Percentiles rank a stretch among this genome's conserved stretches.
These are phyloP conservation scores for Anacardium occidentale DNA, from an alignment of 345 rosid species.

Conservation along the genomic window DNA sequence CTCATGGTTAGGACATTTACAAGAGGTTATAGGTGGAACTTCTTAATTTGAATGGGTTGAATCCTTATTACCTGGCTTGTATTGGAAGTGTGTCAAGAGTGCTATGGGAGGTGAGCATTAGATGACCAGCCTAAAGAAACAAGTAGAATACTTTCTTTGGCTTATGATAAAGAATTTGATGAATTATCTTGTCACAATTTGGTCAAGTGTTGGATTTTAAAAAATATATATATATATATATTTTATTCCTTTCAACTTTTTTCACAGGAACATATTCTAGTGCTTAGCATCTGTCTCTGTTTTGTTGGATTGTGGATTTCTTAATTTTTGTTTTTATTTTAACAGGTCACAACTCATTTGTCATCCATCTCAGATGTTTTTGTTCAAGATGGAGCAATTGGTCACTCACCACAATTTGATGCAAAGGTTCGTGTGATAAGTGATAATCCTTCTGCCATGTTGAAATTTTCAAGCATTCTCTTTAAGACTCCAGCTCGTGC, in stretches of 20 bases:
- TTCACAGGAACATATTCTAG: neutral
- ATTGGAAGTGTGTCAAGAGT: neutral
- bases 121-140: neutral
- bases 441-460: conserved; percentile 35
- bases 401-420: conserved; percentile 24
- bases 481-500: conserved; percentile 34
- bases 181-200: neutral
- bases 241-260: conserved; percentile 6
- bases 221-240: too few relatives aligned
- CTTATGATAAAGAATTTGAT: neutral
- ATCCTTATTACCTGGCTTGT: neutral
- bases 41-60: too few relatives aligned
- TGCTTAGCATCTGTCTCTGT: neutral
- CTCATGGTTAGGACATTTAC: neutral
- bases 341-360: conserved; percentile 32
- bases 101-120: neutral
- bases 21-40: neutral
- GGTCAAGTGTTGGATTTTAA: neutral
- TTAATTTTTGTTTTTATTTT: neutral
- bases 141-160: neutral
- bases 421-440: conserved; percentile 44
- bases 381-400: conserved; percentile 38
- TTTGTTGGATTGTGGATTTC: neutral
- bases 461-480: conserved; percentile 27
- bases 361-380: conserved; percentile 33